A percentile compares a stretch with the other conserved stretches of the same genome.
Evolutionary conservation across 176 grass and related monocot genomes (phyloP).

Genomic region (Carex myosuroides): DNA sequence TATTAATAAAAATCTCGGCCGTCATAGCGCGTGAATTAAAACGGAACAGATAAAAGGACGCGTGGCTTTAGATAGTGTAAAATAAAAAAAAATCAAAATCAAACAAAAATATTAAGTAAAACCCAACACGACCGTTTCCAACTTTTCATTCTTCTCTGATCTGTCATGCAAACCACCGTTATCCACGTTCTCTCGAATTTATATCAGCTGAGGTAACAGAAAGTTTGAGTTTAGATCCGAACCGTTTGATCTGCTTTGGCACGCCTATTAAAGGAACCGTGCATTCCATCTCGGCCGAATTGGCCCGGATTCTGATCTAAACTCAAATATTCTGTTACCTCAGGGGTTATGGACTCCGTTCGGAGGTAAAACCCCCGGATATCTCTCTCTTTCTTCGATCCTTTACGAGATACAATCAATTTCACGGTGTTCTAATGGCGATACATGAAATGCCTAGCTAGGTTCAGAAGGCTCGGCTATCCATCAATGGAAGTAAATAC

Average conservation of each 20-base stretch:
- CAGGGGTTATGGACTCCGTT: too few relatives aligned
- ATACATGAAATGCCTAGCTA: background rate
- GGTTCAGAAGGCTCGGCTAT: background rate
- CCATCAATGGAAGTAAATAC: constrained; percentile 7
- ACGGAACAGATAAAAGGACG: too few relatives aligned
- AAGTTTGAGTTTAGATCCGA: too few relatives aligned
- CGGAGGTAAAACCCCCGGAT: background rate
- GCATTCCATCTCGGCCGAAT: too few relatives aligned
- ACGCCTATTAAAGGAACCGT: too few relatives aligned
- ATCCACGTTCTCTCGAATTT: background rate
- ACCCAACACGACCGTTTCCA: background rate
- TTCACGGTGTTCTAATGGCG: background rate
- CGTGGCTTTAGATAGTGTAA: background rate
- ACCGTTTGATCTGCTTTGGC: too few relatives aligned
- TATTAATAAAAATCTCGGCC: too few relatives aligned
- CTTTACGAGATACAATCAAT: background rate
- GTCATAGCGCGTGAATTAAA: too few relatives aligned
- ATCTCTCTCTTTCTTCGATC: background rate
- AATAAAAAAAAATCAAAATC: background rate
- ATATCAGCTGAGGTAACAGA: too few relatives aligned
- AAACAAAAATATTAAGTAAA: background rate
- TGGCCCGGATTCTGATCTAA: too few relatives aligned
- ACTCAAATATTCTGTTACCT: too few relatives aligned
- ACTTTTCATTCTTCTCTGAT: background rate
- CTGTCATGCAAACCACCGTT: background rate